Evolutionary conservation across 176 grass and related monocot species (phyloP), one percentile per base, ranked within the genome.

Genomic region (Avena insularis): DNA sequence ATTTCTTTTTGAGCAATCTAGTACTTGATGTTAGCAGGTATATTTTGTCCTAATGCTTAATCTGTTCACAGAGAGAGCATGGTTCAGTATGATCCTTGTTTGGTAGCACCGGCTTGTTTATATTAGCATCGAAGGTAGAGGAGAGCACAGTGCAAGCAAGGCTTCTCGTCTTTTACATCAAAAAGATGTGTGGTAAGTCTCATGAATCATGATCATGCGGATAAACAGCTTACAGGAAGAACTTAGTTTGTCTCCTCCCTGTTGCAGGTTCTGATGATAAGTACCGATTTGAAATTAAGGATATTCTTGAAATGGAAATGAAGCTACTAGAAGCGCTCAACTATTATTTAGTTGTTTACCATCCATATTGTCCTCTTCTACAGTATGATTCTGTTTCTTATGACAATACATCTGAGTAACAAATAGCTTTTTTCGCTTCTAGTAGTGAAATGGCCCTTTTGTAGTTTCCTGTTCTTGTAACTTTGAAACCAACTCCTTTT

Each of bases 271-370:
- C 89, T 33, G 94, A 99, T 92, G 94, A 99, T 46, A 99, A 90
- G 82, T 99, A 99, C 47, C 85, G 89, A 1, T 99, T 99, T 90
- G 97, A 99, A 94, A 94, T 96, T 81, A 99, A 99, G 85, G 97
- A 99, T 65, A 96, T 99, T 65, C 97, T 96, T 85, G 94, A 99
- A 83, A 99, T 96, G 94, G 94, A 99, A 93, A 99, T 99, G 94
- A 99, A 96, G 74, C 94, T 99, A 78, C 67, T 99, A 50, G 97
- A 99, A 90, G 97, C 97, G 27, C 92, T 99, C 63, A 92, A 99
- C 67, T 96, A 99, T 71, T 99, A 96, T 87, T 94, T 99, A 81
- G 93, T 96, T 85, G 94, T 96, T 94, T 99, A 90, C 87, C 94
- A 96, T 79, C 97, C 94, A 63, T 99, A 99, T 88, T 90, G 86